Conservation (phyloP, 148 eudicot species). For the Selenicereus undatus region DNA sequence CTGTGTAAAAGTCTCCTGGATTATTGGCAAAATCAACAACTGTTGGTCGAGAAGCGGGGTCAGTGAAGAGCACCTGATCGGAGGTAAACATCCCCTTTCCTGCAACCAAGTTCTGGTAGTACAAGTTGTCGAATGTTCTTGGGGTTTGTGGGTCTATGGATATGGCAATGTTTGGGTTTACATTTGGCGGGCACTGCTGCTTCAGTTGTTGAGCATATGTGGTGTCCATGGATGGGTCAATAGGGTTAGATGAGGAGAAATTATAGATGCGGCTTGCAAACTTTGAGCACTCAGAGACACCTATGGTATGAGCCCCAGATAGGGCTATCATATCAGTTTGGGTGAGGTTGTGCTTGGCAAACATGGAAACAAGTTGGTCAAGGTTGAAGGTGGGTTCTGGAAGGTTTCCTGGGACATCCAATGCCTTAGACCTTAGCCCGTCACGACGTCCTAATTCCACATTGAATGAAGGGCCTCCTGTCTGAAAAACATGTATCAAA, state of each 20-base stretch:
- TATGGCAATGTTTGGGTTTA: slow-evolving; percentile 33
- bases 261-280: slow-evolving; percentile 43
- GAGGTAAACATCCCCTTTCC: slow-evolving; percentile 65
- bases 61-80: slow-evolving; percentile 50
- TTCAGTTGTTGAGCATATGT: slow-evolving; percentile 44
- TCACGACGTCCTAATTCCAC: slow-evolving; percentile 65
- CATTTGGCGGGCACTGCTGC: slow-evolving; percentile 39
- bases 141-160: slow-evolving; percentile 48
- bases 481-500: slow-evolving; percentile 26
- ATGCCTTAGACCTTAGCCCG: slow-evolving; percentile 50
- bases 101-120: slow-evolving; percentile 53
- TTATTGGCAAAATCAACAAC: slow-evolving; percentile 49
- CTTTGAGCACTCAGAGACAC: slow-evolving; percentile 49
- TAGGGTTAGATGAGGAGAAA: slow-evolving; percentile 33
- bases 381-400: slow-evolving; percentile 42
- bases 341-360: slow-evolving; percentile 40
- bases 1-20: slow-evolving; percentile 35
- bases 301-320: slow-evolving; percentile 54
- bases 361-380: slow-evolving; percentile 34
- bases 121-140: slow-evolving; percentile 42
- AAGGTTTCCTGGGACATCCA: slow-evolving; percentile 45
- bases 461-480: slow-evolving; percentile 49
- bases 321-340: slow-evolving; percentile 49
- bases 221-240: slow-evolving; percentile 45
- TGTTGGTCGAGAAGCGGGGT: slow-evolving; percentile 34